Conservation (phyloP, 2,329 filamentous ascomycete species). For the Fusarium transvaalense region DNA sequence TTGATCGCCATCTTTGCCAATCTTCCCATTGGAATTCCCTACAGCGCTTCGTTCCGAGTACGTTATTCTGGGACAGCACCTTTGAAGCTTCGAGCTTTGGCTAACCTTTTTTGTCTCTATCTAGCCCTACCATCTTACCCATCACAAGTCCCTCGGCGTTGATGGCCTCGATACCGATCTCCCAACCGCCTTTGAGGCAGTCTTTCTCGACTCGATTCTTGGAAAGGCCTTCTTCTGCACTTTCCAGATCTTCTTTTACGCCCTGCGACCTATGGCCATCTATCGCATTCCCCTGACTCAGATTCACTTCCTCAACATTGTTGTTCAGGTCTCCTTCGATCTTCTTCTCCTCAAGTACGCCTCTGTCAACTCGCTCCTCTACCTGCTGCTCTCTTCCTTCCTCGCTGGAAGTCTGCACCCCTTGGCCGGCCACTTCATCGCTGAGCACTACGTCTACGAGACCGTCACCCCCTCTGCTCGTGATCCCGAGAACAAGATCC, state of each 20-base stretch:
- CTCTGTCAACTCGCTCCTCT: constrained; percentile 76
- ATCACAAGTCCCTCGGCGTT: constrained; percentile 98
- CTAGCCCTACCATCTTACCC: constrained; percentile 94
- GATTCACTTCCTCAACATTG: constrained; percentile 86
- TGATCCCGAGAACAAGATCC: constrained; percentile 70
- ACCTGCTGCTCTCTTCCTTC: constrained; percentile 91
- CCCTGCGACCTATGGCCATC: constrained; percentile 92
- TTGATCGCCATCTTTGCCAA: constrained; percentile 94
- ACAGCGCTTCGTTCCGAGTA: constrained; percentile 94
- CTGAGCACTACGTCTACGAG: constrained; percentile 91
- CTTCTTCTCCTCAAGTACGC: constrained; percentile 71
- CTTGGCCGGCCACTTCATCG: constrained; percentile 97
- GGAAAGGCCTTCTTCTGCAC: constrained; percentile 99
- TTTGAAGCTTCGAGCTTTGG: constrained; percentile 33
- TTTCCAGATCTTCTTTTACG: constrained; percentile 99
- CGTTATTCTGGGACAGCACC: constrained; percentile 46
- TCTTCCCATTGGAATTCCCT: constrained; percentile 93
- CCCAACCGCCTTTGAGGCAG: constrained; percentile 88
- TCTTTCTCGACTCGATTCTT: constrained; percentile 93
- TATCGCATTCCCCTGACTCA: constrained; percentile 89
- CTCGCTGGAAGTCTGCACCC: constrained; percentile 94
- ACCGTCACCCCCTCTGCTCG: constrained; percentile 67
- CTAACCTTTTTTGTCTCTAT: constrained; percentile 22
- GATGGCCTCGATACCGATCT: constrained; percentile 97
- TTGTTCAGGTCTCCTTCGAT: constrained; percentile 83